Percentiles rank a stretch among this genome's conserved stretches.
phyloP scores from a whole-genome alignment of 1,139 yeast species.

The Blastobotrys capitulatus region DNA sequence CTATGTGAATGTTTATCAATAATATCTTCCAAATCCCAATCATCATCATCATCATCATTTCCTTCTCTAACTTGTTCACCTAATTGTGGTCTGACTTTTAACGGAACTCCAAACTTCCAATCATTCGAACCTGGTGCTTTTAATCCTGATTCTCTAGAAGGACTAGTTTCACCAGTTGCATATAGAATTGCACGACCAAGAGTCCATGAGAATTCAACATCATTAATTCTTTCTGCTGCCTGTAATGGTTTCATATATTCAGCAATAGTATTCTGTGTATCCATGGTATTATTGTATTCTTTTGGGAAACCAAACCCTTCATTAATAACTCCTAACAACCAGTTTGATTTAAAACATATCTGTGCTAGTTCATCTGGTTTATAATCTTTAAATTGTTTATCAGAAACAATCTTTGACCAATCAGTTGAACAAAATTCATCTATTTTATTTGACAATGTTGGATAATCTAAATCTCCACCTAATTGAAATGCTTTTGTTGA shows the following conservation, averaged over 20 bases:
- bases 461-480: conserved; percentile 37
- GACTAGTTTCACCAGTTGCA: conserved; percentile 41
- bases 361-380: conserved; percentile 41
- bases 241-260: conserved; percentile 45
- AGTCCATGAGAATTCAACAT: conserved; percentile 75
- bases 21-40: conserved; percentile 33
- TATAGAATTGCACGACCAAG: conserved; percentile 73
- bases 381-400: conserved; percentile 30
- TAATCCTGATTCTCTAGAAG: conserved; percentile 46
- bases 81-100: conserved; percentile 5
- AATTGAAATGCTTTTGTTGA: conserved; percentile 45
- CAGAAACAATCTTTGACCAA: conserved; percentile 27
- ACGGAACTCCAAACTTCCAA: conserved; percentile 29
- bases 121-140: conserved; percentile 35
- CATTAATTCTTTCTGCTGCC: conserved; percentile 57
- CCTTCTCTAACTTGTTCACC: conserved; percentile 2
- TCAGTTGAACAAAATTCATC: conserved; percentile 42
- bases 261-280: conserved; percentile 12
- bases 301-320: conserved; percentile 66
- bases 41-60: conserved; percentile 21
- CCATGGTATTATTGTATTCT: conserved; percentile 2
- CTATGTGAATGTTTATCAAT: conserved; percentile 43
- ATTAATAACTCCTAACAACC: conserved; percentile 67
- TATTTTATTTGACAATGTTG: conserved; percentile 41
- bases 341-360: conserved; percentile 63